Percentiles rank a stretch among this genome's conserved stretches.
These are phyloP conservation scores for Symbiodinium natans DNA, from an alignment of 73 alveolate genomes.

Conservation along the genomic window DNA sequence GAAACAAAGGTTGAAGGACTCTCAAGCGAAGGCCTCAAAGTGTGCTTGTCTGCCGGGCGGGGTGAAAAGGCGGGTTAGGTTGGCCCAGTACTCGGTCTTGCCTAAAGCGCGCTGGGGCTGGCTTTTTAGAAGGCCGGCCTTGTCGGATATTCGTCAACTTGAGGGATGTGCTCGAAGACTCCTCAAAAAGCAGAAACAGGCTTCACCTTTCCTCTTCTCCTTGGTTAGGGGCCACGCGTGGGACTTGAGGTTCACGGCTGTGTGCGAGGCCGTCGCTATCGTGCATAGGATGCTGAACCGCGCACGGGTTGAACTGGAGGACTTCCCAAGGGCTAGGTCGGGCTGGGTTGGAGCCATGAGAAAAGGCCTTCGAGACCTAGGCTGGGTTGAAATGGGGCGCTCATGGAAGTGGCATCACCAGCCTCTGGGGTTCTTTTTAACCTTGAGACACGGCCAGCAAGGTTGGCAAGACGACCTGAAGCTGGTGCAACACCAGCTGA, in stretches of 20 bases:
- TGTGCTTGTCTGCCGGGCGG: background rate
- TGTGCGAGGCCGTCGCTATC: background rate
- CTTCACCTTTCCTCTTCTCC: background rate
- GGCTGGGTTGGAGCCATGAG: slow-evolving; percentile 7
- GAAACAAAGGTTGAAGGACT: background rate
- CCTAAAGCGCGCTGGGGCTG: background rate
- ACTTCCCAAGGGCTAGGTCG: background rate
- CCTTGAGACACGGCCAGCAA: background rate
- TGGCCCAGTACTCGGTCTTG: background rate
- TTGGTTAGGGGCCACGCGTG: background rate
- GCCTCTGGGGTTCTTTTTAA: background rate
- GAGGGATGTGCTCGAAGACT: background rate
- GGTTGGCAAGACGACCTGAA: background rate
- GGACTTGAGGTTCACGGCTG: background rate
- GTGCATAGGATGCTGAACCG: background rate
- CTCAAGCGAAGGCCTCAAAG: background rate
- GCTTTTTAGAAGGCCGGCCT: background rate
- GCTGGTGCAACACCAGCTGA: background rate
- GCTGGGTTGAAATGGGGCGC: background rate
- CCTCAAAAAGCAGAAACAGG: background rate
- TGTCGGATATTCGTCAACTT: background rate
- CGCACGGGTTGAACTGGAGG: background rate
- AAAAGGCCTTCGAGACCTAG: background rate
- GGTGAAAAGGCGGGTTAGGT: background rate
- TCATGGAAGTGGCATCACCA: background rate